phyloP scores from a whole-genome alignment of 1,284 basidiomycete genomes.

The Leccinum holopus region DNA sequence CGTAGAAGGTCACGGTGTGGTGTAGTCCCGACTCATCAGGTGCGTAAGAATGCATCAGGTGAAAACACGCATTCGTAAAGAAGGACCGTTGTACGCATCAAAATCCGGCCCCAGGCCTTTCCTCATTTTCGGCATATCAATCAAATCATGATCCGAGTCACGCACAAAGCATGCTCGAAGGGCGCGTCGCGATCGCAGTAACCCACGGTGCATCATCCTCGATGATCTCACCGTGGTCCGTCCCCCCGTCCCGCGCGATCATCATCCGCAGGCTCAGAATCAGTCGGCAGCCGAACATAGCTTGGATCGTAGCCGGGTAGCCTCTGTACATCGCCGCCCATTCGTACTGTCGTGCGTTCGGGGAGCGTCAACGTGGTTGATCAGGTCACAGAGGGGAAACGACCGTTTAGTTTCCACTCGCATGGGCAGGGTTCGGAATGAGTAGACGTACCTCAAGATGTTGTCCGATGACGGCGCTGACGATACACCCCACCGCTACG shows the following conservation, averaged over 20 bases:
- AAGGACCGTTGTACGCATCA: neutral
- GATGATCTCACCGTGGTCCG: neutral
- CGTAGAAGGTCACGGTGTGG: neutral
- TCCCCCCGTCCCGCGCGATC: neutral
- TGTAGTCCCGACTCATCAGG: neutral
- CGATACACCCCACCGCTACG: neutral
- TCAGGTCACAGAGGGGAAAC: neutral
- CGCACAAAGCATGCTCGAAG: neutral
- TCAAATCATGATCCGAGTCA: neutral
- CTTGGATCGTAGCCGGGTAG: neutral
- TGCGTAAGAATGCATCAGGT: neutral
- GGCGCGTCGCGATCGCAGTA: neutral
- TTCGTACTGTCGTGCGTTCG: neutral
- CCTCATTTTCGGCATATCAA: neutral
- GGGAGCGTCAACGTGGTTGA: neutral
- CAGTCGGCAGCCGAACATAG: neutral
- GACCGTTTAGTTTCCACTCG: neutral
- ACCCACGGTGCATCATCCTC: constrained; percentile 7
- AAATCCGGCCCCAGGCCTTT: neutral
- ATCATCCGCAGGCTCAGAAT: neutral
- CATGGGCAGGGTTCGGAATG: no score
- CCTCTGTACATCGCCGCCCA: neutral
- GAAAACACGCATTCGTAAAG: neutral
- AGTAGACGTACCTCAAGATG: neutral
- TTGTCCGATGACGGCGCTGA: neutral